phyloP scores from a whole-genome alignment of 2,329 filamentous ascomycete genomes.

The Tetracladium maxilliforme region DNA sequence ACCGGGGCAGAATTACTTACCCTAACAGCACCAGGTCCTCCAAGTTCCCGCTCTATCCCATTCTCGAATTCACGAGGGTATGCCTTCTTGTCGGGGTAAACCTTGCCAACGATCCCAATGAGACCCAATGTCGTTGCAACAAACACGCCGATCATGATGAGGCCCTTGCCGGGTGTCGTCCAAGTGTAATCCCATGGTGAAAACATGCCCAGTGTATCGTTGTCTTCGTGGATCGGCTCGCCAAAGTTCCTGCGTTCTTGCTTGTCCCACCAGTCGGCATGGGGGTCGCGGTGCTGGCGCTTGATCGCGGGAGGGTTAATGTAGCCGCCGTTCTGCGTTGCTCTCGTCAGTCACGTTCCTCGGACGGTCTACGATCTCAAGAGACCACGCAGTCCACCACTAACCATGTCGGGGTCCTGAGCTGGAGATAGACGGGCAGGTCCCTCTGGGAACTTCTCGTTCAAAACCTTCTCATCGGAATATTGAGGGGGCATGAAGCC shows the following conservation, averaged over 20 bases:
- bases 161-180: slow-evolving; percentile 53
- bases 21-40: slow-evolving; percentile 49
- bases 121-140: slow-evolving; percentile 47
- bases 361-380: background rate
- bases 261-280: slow-evolving; percentile 92
- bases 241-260: slow-evolving; percentile 95
- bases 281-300: slow-evolving; percentile 82
- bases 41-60: slow-evolving; percentile 61
- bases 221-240: slow-evolving; percentile 92
- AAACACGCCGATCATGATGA: slow-evolving; percentile 54
- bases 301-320: slow-evolving; percentile 68
- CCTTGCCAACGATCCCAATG: slow-evolving; percentile 49
- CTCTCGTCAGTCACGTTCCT: no score
- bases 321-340: slow-evolving; percentile 72
- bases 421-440: slow-evolving; percentile 6
- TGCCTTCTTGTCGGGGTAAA: slow-evolving; percentile 59
- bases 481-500: no score
- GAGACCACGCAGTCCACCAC: no score
- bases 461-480: no score
- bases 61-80: slow-evolving; percentile 58
- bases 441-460: no score
- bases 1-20: no score
- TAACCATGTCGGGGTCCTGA: background rate
- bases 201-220: slow-evolving; percentile 85
- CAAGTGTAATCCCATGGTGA: slow-evolving; percentile 83